Evolutionary conservation across 768 basidiomycete species (phyloP).

Genomic region (Hygrophorus russula): DNA sequence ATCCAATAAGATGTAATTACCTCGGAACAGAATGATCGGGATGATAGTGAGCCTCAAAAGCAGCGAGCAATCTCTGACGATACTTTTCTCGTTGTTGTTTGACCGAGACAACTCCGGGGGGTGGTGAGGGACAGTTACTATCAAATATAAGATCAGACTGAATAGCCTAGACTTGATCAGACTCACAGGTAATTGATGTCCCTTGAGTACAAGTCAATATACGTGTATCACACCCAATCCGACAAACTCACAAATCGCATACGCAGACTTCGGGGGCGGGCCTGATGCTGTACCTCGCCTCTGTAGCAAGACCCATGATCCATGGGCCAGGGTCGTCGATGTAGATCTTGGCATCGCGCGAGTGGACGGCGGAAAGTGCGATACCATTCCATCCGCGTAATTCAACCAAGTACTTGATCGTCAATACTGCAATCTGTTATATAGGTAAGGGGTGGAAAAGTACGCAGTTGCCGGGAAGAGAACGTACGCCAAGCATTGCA

Average conservation of each 20-base stretch:
- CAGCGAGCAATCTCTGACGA: conserved; percentile 57
- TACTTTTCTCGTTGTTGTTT: conserved; percentile 79
- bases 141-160: conserved; percentile 8
- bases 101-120: conserved; percentile 57
- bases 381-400: conserved; percentile 90
- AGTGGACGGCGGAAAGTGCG: conserved; percentile 71
- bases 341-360: conserved; percentile 85
- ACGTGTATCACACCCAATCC: neutral
- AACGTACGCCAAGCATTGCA: conserved; percentile 74
- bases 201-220: conserved; percentile 22
- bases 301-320: conserved; percentile 85
- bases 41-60: conserved; percentile 81
- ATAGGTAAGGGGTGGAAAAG: conserved; percentile 1
- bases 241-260: conserved; percentile 61
- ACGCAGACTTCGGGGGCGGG: conserved; percentile 76
- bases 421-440: conserved; percentile 71
- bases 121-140: conserved; percentile 72
- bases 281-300: conserved; percentile 69
- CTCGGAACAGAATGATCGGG: conserved; percentile 80
- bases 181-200: conserved; percentile 73
- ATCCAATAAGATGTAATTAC: conserved; percentile 19
- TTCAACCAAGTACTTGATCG: conserved; percentile 86
- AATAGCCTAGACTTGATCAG: conserved; percentile 5
- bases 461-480: neutral
- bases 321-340: conserved; percentile 96